Percentiles rank a stretch among this genome's conserved stretches.
Evolutionary conservation across 2,329 filamentous ascomycete species (phyloP).

Genomic region (Arthrobotrys conoides): DNA sequence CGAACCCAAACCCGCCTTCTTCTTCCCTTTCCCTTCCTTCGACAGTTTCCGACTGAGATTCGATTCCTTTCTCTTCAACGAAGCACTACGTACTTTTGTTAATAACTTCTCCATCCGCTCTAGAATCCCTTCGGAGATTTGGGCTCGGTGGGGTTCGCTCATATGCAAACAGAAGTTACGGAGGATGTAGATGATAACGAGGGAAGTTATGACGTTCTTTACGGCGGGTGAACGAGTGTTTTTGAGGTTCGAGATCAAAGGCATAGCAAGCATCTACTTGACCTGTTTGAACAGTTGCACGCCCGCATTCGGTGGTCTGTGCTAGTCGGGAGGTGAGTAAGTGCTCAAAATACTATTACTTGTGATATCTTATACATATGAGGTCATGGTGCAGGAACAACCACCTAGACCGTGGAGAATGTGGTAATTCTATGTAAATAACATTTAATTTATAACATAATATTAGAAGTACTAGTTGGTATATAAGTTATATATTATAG

Average conservation of each 20-base stretch:
- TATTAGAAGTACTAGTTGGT: no score
- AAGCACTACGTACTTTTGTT: constrained; percentile 31
- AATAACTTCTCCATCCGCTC: constrained; percentile 48
- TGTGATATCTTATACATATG: no score
- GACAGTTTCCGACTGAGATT: constrained; percentile 2
- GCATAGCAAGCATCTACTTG: neutral
- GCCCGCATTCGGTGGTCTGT: no score
- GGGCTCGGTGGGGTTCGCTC: neutral
- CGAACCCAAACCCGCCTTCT: neutral
- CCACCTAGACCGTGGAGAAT: no score
- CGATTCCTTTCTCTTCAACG: constrained; percentile 28
- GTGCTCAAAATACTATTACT: no score
- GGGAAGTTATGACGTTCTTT: constrained; percentile 28
- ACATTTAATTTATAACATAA: no score
- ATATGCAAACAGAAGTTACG: constrained; percentile 37
- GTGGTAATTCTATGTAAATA: no score
- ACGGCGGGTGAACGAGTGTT: constrained; percentile 8
- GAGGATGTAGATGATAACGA: constrained; percentile 47
- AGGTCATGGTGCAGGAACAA: no score
- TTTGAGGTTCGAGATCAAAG: neutral
- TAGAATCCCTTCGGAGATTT: constrained; percentile 22
- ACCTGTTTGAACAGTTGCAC: no score
- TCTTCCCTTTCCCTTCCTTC: constrained; percentile 4
- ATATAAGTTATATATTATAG: no score
- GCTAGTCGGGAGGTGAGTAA: no score